Conservation (phyloP, 768 basidiomycete genomes). For the Russula sp. region DNA sequence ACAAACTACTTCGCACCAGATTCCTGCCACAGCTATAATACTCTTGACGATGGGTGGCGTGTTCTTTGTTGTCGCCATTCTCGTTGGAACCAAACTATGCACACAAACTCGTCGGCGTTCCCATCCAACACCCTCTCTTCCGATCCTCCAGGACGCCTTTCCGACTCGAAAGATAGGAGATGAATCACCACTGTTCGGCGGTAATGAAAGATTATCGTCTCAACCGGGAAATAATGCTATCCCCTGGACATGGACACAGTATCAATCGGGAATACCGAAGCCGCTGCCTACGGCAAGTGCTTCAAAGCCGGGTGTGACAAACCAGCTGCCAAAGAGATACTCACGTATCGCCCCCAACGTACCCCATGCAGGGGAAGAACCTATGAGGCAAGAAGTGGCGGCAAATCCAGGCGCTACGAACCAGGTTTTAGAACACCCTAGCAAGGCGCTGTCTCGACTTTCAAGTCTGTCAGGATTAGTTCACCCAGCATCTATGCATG, state of each 20-base stretch:
- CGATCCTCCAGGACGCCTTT: constrained; percentile 56
- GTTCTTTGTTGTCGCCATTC: constrained; percentile 43
- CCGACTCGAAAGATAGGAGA: constrained; percentile 45
- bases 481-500: constrained; percentile 18
- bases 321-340: constrained; percentile 2
- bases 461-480: constrained; percentile 20
- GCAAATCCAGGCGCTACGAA: constrained; percentile 4
- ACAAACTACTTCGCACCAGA: constrained; percentile 29
- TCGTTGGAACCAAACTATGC: constrained; percentile 44
- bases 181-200: constrained; percentile 74
- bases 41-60: constrained; percentile 48
- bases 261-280: constrained; percentile 26
- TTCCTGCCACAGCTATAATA: constrained; percentile 46
- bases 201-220: constrained; percentile 53
- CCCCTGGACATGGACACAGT: constrained; percentile 43
- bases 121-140: constrained; percentile 69
- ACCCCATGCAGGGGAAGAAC: background rate
- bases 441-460: constrained; percentile 20
- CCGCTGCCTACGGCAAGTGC: constrained; percentile 1
- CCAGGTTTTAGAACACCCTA: background rate
- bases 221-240: constrained; percentile 38
- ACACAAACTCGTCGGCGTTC: constrained; percentile 45
- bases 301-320: background rate
- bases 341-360: background rate
- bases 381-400: constrained; percentile 9